Percentiles rank a stretch among this genome's conserved stretches.
These are phyloP conservation scores for Lentinula sp. DNA, from an alignment of 768 basidiomycete species.

Conservation along the genomic window DNA sequence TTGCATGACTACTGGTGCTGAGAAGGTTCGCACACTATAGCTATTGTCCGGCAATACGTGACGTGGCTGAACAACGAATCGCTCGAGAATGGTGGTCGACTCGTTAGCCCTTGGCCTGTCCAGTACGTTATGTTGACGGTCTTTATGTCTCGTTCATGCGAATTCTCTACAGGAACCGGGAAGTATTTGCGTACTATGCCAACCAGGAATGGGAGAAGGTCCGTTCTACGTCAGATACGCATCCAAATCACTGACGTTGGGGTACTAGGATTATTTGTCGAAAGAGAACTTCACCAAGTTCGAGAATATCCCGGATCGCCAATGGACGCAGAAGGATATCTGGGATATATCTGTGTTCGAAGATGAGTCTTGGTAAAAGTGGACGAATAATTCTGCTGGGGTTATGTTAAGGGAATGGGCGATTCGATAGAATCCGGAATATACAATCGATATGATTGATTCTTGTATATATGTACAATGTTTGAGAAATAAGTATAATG, in stretches of 20 bases:
- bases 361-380: slow-evolving; percentile 11
- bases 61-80: slow-evolving; percentile 22
- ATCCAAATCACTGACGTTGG: neutral
- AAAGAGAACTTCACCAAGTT: slow-evolving; percentile 15
- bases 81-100: slow-evolving; percentile 17
- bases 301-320: slow-evolving; percentile 12
- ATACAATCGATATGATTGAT: too few relatives aligned
- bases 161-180: slow-evolving; percentile 11
- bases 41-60: slow-evolving; percentile 15
- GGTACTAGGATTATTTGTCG: slow-evolving; percentile 6
- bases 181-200: slow-evolving; percentile 16
- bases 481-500: too few relatives aligned
- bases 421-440: too few relatives aligned
- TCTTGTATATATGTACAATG: too few relatives aligned
- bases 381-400: neutral
- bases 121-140: slow-evolving; percentile 8
- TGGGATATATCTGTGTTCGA: slow-evolving; percentile 16
- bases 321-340: slow-evolving; percentile 11
- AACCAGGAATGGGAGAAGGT: slow-evolving; percentile 14
- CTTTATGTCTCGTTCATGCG: neutral
- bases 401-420: too few relatives aligned
- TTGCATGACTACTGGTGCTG: neutral
- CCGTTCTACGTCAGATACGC: neutral
- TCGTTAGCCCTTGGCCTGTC: slow-evolving; percentile 19
- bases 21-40: slow-evolving; percentile 3